Base-by-base conservation (phyloP, 306 rosid genomes). In the Malus fusca region DNA sequence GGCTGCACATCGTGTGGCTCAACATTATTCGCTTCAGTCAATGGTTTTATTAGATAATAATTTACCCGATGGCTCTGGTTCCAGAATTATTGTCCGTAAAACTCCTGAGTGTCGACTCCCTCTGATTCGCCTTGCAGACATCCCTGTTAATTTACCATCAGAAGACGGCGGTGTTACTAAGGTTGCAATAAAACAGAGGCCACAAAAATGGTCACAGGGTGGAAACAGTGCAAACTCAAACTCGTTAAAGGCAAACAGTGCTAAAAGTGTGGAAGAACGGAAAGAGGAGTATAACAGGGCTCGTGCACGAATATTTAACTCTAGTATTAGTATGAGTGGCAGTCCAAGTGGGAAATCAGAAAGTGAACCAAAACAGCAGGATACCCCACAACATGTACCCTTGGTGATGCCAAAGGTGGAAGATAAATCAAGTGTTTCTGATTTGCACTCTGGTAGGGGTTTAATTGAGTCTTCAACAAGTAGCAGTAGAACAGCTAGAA, bases 1-100 rank as follows among this genome's bases (percentile, higher is more conserved):
- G 87, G 99, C 99, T 79, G 99, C 99, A 21, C 99, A 95, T 81
- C 95, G 99, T 64, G 92, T 95, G 56, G 99, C 99, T 33, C 99
- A 95, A 77, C 99, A 95, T 82, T 95, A 95, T 79, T 87, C 88
- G 0, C 79, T 95, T 84, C 97, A 92, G 87, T 90, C 99, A 69
- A 90, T 95, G 99, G 99, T 95, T 80, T 85, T 92, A 71, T 75
- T 89, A 79, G 99, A 95, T 81, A 89, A 89, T 83, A 85, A 86
- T 82, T 81, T 86, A 35, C 91, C 96, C 23, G 99, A 95, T 87
- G 97, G 97, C 53, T 87, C 96, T 68, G 97, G 99, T 68, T 90
- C 96, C n/a, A 89, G 87, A 82, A 95, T 95, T 77, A 92, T 95
- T 85, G 93, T 95, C 68, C 87, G 97, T 44, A 95, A 95, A 86